phyloP scores from a whole-genome alignment of 257 asterid genomes.

The Solanum chaucha region DNA sequence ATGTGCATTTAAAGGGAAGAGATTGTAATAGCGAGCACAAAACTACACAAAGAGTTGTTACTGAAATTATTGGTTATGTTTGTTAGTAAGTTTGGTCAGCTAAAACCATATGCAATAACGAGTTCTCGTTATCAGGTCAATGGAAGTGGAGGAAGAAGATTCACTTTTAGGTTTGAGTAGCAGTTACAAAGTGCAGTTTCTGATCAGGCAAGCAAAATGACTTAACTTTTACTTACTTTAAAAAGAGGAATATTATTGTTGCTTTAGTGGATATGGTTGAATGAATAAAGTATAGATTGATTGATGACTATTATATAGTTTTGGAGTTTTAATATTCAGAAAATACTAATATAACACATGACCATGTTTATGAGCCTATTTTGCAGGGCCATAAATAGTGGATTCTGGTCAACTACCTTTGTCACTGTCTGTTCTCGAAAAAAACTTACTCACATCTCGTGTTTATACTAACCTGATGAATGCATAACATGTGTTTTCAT shows the following conservation, averaged over 20 bases:
- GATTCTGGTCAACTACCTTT: neutral
- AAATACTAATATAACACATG: neutral
- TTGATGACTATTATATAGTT: neutral
- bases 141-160: neutral
- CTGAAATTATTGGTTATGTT: neutral
- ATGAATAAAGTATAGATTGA: constrained; percentile 3
- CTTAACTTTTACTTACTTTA: neutral
- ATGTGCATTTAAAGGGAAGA: constrained; percentile 19
- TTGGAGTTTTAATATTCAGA: neutral
- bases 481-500: neutral
- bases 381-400: neutral
- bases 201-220: neutral
- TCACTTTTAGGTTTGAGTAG: neutral
- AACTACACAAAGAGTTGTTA: constrained; percentile 4
- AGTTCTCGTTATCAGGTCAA: neutral
- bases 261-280: constrained; percentile 32
- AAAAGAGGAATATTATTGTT: neutral
- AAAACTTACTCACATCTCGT: neutral
- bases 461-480: neutral
- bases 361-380: neutral
- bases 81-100: constrained; percentile 29
- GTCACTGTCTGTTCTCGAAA: neutral
- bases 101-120: constrained; percentile 11
- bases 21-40: neutral
- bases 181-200: neutral